These are phyloP conservation scores for Aristolochia californica DNA, from an alignment of 164 flowering plant genomes.

Conservation along the genomic window DNA sequence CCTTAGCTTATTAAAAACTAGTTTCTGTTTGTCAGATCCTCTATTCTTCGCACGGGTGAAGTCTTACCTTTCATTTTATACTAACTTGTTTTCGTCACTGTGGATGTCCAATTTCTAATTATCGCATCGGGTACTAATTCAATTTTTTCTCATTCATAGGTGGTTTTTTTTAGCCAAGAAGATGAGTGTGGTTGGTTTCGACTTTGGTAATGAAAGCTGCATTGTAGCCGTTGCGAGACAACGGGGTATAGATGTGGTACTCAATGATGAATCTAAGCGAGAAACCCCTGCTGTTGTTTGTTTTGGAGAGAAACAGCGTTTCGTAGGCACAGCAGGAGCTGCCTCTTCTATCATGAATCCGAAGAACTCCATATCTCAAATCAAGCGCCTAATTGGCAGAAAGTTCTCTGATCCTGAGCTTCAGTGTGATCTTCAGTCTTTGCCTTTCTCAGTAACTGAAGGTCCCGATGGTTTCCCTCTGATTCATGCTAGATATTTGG, in stretches of 20 bases:
- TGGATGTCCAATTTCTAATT: too few relatives aligned
- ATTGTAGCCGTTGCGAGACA: constrained; percentile 93
- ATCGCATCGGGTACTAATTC: too few relatives aligned
- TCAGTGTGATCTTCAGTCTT: constrained; percentile 57
- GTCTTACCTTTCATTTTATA: too few relatives aligned
- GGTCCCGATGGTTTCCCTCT: constrained; percentile 93
- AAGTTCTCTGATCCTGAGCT: constrained; percentile 74
- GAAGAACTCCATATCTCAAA: constrained; percentile 72
- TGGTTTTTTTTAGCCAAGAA: constrained; percentile 8
- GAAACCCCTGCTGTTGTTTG: constrained; percentile 90
- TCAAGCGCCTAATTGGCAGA: constrained; percentile 71
- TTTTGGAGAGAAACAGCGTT: constrained; percentile 91
- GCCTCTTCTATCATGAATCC: constrained; percentile 82
- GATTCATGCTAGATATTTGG: constrained; percentile 65
- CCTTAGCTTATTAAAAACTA: too few relatives aligned
- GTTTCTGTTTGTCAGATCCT: too few relatives aligned
- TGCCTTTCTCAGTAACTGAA: constrained; percentile 69
- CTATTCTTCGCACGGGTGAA: too few relatives aligned
- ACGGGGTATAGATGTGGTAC: constrained; percentile 90
- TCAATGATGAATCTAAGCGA: constrained; percentile 94
- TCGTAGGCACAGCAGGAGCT: constrained; percentile 93
- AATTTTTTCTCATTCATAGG: not conserved
- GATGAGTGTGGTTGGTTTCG: constrained; percentile 97
- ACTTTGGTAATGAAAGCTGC: constrained; percentile 88
- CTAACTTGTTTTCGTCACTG: too few relatives aligned